Conservation (phyloP, 768 basidiomycete genomes). For the Suillus tomentosus region DNA sequence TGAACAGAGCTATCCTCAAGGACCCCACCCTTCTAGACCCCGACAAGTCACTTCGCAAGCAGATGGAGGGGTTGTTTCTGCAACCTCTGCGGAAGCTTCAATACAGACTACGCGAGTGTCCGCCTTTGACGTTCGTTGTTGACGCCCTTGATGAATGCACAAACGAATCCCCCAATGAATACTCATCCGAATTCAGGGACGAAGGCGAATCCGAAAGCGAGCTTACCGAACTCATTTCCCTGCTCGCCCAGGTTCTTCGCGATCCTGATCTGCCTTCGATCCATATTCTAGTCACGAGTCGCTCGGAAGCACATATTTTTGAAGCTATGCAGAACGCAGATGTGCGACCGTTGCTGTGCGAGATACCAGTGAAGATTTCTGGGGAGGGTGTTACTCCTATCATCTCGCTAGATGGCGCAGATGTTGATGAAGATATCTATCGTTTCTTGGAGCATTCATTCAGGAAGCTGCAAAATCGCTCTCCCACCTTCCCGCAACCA, state of each 20-base stretch:
- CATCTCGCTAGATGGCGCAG: neutral
- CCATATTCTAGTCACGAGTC: neutral
- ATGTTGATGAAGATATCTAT: neutral
- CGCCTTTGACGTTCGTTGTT: neutral
- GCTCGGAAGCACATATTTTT: neutral
- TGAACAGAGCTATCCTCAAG: neutral
- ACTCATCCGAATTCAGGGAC: neutral
- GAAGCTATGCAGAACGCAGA: neutral
- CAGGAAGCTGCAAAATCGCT: neutral
- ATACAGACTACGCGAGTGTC: neutral
- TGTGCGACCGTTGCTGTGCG: neutral
- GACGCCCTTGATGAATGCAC: constrained; percentile 6
- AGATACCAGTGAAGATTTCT: neutral
- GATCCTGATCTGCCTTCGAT: neutral
- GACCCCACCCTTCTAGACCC: neutral
- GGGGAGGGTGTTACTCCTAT: neutral
- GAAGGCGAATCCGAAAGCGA: neutral
- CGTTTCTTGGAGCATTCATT: neutral
- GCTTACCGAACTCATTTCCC: neutral
- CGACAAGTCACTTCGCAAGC: neutral
- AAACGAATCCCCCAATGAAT: neutral
- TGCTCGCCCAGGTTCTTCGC: neutral
- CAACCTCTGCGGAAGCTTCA: constrained; percentile 1
- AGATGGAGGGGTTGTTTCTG: neutral
- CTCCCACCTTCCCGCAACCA: neutral